These are phyloP conservation scores for Platanthera zijinensis DNA, from an alignment of 106 monocot species.

Conservation along the genomic window DNA sequence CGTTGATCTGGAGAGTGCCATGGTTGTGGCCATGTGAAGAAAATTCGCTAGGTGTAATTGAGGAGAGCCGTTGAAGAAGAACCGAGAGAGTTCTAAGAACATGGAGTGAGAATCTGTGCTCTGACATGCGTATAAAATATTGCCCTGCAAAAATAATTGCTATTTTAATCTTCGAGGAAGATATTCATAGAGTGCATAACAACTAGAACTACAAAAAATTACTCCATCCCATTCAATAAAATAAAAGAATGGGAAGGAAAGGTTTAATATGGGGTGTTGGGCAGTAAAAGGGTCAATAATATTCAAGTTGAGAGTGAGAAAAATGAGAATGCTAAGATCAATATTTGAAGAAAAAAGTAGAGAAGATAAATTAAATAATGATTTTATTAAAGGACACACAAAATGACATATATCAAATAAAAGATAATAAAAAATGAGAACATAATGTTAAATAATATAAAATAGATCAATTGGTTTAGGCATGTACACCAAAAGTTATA, in stretches of 20 bases:
- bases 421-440: too few relatives aligned
- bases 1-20: slow-evolving; percentile 64
- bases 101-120: slow-evolving; percentile 58
- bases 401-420: too few relatives aligned
- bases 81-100: slow-evolving; percentile 77
- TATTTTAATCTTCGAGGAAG: neutral
- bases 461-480: too few relatives aligned
- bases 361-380: too few relatives aligned
- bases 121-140: slow-evolving; percentile 43
- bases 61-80: slow-evolving; percentile 65
- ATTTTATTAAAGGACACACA: too few relatives aligned
- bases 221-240: neutral
- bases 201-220: neutral
- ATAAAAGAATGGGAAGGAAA: neutral
- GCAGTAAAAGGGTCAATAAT: too few relatives aligned
- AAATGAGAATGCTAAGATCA: neutral
- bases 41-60: slow-evolving; percentile 90
- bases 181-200: neutral
- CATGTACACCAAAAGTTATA: too few relatives aligned
- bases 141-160: slow-evolving; percentile 46
- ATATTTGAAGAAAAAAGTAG: too few relatives aligned
- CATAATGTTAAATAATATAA: too few relatives aligned
- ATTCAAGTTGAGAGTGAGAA: neutral
- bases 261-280: too few relatives aligned
- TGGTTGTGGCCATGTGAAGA: slow-evolving; percentile 85